These are phyloP conservation scores for Musa balbisiana DNA, from an alignment of 202 grass and related monocot species.

Conservation along the genomic window DNA sequence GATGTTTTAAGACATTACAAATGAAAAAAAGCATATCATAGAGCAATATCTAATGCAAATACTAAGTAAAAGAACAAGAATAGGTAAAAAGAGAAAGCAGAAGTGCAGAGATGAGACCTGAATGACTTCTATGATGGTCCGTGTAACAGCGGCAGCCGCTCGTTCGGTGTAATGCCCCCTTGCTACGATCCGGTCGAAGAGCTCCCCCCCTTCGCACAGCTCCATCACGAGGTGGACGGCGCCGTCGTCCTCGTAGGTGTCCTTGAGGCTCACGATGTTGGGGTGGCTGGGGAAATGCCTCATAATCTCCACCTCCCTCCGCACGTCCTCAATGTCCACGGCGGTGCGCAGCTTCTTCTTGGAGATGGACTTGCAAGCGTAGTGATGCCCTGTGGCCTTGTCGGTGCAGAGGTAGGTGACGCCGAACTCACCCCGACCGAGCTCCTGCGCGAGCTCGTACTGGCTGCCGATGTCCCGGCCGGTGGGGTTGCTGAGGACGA, in stretches of 20 bases:
- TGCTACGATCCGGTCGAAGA: constrained; percentile 13
- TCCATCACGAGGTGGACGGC: constrained; percentile 19
- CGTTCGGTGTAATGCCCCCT: constrained; percentile 10
- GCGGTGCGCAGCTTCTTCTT: constrained; percentile 15
- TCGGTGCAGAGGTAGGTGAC: constrained; percentile 16
- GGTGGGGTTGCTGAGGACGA: constrained; percentile 6
- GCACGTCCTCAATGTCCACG: constrained; percentile 11
- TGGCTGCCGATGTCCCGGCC: constrained; percentile 8
- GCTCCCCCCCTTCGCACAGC: constrained; percentile 10
- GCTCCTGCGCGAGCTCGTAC: constrained; percentile 8
- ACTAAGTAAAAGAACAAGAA: not conserved
- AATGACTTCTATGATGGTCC: constrained; percentile 7
- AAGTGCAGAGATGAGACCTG: not conserved
- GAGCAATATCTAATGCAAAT: not conserved
- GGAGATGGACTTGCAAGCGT: constrained; percentile 16
- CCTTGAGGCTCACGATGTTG: constrained; percentile 12
- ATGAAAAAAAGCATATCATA: too few species aligned
- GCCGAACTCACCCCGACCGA: constrained; percentile 14
- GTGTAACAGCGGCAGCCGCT: not conserved
- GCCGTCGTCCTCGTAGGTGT: constrained; percentile 18
- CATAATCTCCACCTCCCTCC: constrained; percentile 19
- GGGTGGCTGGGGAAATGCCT: constrained; percentile 7
- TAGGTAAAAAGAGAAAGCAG: not conserved
- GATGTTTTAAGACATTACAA: too few species aligned
- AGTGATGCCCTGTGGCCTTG: not conserved